phyloP scores from a whole-genome alignment of 2,329 filamentous ascomycete genomes.

The Ophiostoma triangulosporum region DNA sequence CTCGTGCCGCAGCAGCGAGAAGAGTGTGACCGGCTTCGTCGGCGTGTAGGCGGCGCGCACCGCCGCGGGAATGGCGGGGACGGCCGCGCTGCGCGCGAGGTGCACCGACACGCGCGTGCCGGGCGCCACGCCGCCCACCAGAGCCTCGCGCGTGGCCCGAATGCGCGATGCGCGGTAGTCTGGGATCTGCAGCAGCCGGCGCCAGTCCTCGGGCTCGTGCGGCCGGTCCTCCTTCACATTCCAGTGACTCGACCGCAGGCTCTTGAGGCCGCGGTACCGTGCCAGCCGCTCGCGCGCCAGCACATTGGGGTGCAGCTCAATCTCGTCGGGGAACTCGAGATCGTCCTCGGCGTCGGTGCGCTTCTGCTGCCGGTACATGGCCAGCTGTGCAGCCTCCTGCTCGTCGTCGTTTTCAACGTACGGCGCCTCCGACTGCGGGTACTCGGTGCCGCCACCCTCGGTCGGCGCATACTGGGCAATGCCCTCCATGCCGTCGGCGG shows the following conservation, averaged over 20 bases:
- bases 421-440: constrained; percentile 74
- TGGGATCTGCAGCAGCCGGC: constrained; percentile 69
- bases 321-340: constrained; percentile 91
- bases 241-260: constrained; percentile 75
- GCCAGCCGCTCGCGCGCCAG: constrained; percentile 73
- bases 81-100: constrained; percentile 26
- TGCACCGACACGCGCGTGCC: constrained; percentile 75
- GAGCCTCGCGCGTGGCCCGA: constrained; percentile 62
- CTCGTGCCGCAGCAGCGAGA: constrained; percentile 84
- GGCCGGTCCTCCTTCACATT: constrained; percentile 75
- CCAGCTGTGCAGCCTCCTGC: constrained; percentile 60
- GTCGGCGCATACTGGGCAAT: constrained; percentile 53
- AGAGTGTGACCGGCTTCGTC: constrained; percentile 54
- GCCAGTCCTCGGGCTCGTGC: constrained; percentile 83
- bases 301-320: constrained; percentile 81
- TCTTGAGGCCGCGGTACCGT: constrained; percentile 85
- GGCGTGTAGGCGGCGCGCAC: constrained; percentile 35
- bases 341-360: constrained; percentile 81
- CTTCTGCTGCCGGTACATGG: constrained; percentile 65
- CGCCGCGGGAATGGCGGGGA: constrained; percentile 19
- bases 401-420: constrained; percentile 81
- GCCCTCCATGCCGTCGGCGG: constrained; percentile 59
- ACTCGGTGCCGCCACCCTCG: constrained; percentile 60
- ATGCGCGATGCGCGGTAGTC: constrained; percentile 80
- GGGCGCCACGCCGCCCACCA: constrained; percentile 74